Base-by-base conservation (phyloP, 2,329 filamentous ascomycete species). In the Clonostachys sp. region DNA sequence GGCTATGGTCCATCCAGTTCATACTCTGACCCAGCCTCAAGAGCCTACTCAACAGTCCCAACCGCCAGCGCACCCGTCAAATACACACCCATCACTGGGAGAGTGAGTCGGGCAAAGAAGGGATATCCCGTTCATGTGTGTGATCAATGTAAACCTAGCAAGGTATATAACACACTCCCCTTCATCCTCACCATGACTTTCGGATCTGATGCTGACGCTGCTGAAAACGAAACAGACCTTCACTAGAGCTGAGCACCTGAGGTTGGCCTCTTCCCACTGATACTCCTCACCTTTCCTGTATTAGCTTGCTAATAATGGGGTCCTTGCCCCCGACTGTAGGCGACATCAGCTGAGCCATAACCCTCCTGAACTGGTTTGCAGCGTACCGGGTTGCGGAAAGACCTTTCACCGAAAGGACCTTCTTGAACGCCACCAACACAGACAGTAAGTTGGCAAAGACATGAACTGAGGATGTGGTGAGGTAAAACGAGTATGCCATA, bases 331-430 rank as follows among this genome's bases (percentile, higher is more conserved):
- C 14, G 10, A 39, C 17, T 18, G 13, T 48, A 83, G 81, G 56
- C 77, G 81, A 46, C 81, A 84, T 60, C 77, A 84, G 59, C 62
- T 82, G 38, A 81, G 78, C 54, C 81, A 84, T 59, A 68, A 75
- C 48, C 74, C 71, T 45, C 77, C 81, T 24, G 68, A 70, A 41
- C 73, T 74, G 54, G 63, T 64, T 36, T 85, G 81, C 51, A 66
- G 62, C 4, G 70, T 74, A 48, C 69, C 73, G 14, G 73, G 76
- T 38, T 85, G 81, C 58, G 77, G 75, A 38, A 75, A 74, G 51
- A 67, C 70, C 13, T 84, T 85, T 51, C 74, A 82, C 53, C 73
- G 81, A 46, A 71, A 74, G 42, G 81, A 85, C 58, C 63, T 85
- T 12, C 67, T 84, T 16, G 70, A 76, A n/a, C 75, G 81, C 36